Conservation (phyloP, 176 grass and related monocot genomes). For the Oryza nivara region DNA sequence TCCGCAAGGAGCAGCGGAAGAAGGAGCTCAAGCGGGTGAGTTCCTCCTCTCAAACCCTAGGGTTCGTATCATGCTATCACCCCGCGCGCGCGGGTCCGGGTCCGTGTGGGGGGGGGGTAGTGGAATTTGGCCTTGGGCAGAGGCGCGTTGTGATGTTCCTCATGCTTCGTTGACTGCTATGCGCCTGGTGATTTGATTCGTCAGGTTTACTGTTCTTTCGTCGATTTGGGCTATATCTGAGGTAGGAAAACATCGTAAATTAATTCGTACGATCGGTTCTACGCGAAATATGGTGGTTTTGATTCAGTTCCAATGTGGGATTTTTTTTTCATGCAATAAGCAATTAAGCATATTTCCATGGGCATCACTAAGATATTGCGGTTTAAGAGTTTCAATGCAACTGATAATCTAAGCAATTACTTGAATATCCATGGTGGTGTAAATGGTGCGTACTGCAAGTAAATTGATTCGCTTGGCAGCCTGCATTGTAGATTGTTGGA, state of each 20-base stretch:
- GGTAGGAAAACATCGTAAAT: neutral
- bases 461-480: neutral
- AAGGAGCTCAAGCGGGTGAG: conserved; percentile 97
- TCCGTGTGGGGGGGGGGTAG: neutral
- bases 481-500: conserved; percentile 6
- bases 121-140: neutral
- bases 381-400: neutral
- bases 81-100: neutral
- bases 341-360: neutral
- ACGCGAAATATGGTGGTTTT: conserved; percentile 11
- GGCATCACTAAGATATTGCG: neutral
- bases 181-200: neutral
- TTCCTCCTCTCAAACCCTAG: conserved; percentile 35
- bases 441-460: neutral
- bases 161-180: neutral
- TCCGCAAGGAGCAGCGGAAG: conserved; percentile 90
- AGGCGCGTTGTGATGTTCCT: too few species aligned
- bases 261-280: neutral
- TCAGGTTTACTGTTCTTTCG: neutral
- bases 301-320: conserved; percentile 3
- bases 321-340: conserved; percentile 5
- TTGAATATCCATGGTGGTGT: neutral
- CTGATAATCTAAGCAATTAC: neutral
- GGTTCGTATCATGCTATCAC: conserved; percentile 28
- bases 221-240: conserved; percentile 24